Evolutionary conservation across 2,329 filamentous ascomycete genomes (phyloP), one percentile per base, ranked within the genome.

Genomic region (Leptosphaerulina australis): DNA sequence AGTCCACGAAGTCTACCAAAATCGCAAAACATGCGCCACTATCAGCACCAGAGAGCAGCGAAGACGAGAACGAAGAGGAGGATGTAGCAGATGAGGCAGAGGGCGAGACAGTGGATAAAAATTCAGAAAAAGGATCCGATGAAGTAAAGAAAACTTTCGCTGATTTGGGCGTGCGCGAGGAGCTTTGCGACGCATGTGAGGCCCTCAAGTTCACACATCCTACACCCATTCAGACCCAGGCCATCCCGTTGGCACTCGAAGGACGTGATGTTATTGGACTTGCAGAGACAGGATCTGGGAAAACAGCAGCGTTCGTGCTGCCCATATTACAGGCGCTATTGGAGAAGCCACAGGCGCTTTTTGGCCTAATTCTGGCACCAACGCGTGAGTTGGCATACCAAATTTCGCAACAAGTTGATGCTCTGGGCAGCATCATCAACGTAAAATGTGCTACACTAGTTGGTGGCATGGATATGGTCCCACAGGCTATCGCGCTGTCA

Each of bases 381-480:
- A 99, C 94, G 4, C 87, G 94, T 70, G 94, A 99, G 77, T 74
- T 99, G 48, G 94, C 94, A 2, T 88, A 89, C 53, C 94, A 99
- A 72, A 97, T 97, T 59, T 87, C 88, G 4, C 84, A 95, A 69
- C 82, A 88, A 2, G 93, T 97, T 61, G 92, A 97, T 68, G 90
- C 90, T 0, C 81, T 99, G 0, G 92, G 93, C 4, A 86, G 89
- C 8, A 79, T 91, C 21, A 97, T 99, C 61, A 88, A 86, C n/a
- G 88, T 97, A 28, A 85, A 91, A 66, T 91, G 86, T 66, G 87
- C 90, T 5, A 87, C 93, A 12, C 85, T 99, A 33, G 90, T 97
- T 1, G 94, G 94, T 64, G 94, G 94, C 33, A 86, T 97, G 80
- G 93, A 97, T 59, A 97, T 97, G 90, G 89, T 97, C 1, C 83